These are phyloP conservation scores for Pulveroboletus frians DNA, from an alignment of 768 basidiomycete species.

Conservation along the genomic window DNA sequence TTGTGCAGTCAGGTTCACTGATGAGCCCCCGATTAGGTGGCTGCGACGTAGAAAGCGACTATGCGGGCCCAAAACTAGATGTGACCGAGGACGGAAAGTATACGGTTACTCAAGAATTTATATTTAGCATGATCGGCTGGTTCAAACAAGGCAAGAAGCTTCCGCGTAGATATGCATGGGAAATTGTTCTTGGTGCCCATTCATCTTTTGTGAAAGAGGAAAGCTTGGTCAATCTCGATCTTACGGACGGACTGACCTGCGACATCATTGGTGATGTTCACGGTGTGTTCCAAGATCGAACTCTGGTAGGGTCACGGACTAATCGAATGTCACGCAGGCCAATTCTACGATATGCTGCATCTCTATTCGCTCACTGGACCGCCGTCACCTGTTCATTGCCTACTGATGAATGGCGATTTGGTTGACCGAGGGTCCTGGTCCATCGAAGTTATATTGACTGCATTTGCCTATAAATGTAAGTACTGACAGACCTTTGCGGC, in stretches of 20 bases:
- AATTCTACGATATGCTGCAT: conserved; percentile 92
- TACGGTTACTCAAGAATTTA: conserved; percentile 70
- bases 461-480: conserved; percentile 94
- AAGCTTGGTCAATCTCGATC: conserved; percentile 69
- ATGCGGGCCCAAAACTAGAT: conserved; percentile 71
- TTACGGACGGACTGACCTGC: conserved; percentile 74
- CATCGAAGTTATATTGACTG: conserved; percentile 85
- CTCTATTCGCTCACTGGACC: conserved; percentile 80
- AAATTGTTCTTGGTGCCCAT: conserved; percentile 87
- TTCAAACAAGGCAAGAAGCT: conserved; percentile 95
- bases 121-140: conserved; percentile 82
- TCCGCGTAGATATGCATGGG: conserved; percentile 88
- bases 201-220: conserved; percentile 70
- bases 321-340: conserved; percentile 46
- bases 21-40: conserved; percentile 45
- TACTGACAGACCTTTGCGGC: neutral
- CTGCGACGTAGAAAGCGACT: conserved; percentile 70
- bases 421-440: conserved; percentile 98
- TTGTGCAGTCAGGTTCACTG: neutral
- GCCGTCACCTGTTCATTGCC: conserved; percentile 78
- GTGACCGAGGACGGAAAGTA: conserved; percentile 59
- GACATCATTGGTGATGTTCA: conserved; percentile 98
- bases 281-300: conserved; percentile 42
- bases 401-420: conserved; percentile 92
- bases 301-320: neutral